These are phyloP conservation scores for Saururus chinensis DNA, from an alignment of 164 flowering plant genomes.

Conservation along the genomic window DNA sequence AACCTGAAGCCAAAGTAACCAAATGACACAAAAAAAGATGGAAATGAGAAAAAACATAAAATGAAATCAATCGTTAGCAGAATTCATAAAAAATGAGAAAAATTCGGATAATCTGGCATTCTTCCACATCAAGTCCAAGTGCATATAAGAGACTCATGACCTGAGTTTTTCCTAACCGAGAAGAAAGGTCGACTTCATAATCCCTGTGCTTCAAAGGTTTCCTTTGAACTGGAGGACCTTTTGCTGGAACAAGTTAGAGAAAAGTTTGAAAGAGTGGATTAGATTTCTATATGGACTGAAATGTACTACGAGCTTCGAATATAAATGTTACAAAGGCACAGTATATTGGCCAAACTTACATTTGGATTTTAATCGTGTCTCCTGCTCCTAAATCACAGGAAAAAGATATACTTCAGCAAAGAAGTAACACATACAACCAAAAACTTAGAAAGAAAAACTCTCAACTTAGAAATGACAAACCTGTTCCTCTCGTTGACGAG, in stretches of 20 bases:
- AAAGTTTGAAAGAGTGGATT: neutral
- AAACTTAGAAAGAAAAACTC: neutral
- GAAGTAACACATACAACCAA: neutral
- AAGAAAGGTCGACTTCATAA: slow-evolving; percentile 91
- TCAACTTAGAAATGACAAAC: slow-evolving; percentile 15
- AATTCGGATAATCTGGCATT: neutral
- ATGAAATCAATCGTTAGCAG: neutral
- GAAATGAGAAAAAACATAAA: neutral
- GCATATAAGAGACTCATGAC: slow-evolving; percentile 16
- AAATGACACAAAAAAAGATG: neutral
- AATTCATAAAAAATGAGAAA: neutral
- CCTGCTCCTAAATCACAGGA: slow-evolving; percentile 26
- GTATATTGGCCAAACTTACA: slow-evolving; percentile 23
- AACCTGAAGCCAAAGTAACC: slow-evolving; percentile 44
- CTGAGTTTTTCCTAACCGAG: slow-evolving; percentile 97
- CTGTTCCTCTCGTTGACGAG: slow-evolving; percentile 74
- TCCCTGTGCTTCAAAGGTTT: slow-evolving; percentile 95
- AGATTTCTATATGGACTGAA: neutral
- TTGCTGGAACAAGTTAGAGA: slow-evolving; percentile 31
- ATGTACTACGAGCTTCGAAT: neutral
- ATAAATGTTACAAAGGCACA: no score
- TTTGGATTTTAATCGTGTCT: slow-evolving; percentile 36
- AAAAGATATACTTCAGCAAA: neutral
- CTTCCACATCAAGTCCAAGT: neutral
- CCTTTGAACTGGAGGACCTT: slow-evolving; percentile 89